Evolutionary conservation across 345 rosid genomes (phyloP), one percentile per base, ranked within the genome.

Genomic region (Populus nigra): DNA sequence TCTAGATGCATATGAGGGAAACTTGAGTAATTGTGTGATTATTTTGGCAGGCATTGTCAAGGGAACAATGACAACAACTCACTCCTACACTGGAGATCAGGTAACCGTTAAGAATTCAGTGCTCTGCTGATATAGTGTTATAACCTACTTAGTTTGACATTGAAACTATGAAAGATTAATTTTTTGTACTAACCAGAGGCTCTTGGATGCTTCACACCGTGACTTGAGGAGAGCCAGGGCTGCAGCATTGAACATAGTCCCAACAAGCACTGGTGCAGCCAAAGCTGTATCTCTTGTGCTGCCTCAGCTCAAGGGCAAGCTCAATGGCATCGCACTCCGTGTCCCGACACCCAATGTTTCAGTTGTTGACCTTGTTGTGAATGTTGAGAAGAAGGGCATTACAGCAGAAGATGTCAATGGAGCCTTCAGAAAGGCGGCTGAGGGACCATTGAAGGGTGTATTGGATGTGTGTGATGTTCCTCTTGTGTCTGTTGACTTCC

Each of bases 331-430:
- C 57, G 99, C 98, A 9, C 92, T 96, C 16, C 93, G 97, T 73
- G 99, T 96, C 72, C 99, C 99, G n/a, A 96, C 99, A 15, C 99
- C 99, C 0, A 96, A 96, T 13, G 98, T 96, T 2, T 96, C 99
- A 2, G 97, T 93, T 11, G 97, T 96, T 4, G 99, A 96, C 85
- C 94, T 96, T 8, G 99, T 92, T 36, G 84, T 96, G 66, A 96
- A 93, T 62, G 93, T 92, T 23, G 93, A 65, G 82, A 96, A 93
- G 89, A 92, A 93, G 81, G 99, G 97, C 25, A 77, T 93, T 20
- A 79, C 88, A 0, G 94, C 98, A 0, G 98, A 93, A 81, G 99
- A 96, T 31, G 98, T 96, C 65, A 96, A 96, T 59, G 91, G 81
- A n/a, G 98, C 98, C 72, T 96, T 96, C 85, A 84, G 98, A 81